These are phyloP conservation scores for Myxozyma vanderwaltii DNA, from an alignment of 805 yeast species.

Conservation along the genomic window DNA sequence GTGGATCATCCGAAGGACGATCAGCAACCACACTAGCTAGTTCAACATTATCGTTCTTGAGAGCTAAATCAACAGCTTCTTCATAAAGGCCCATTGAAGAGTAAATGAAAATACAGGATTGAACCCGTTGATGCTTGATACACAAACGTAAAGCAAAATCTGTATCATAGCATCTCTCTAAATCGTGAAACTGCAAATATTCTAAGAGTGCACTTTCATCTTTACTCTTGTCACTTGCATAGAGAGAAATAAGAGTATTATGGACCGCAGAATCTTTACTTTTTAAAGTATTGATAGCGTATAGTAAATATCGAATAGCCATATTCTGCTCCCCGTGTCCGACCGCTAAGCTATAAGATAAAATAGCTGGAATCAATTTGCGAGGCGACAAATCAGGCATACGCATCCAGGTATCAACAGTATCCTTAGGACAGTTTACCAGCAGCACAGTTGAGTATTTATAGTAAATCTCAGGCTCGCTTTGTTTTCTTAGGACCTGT, in stretches of 20 bases:
- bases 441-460: slow-evolving; percentile 69
- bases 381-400: slow-evolving; percentile 57
- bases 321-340: slow-evolving; percentile 55
- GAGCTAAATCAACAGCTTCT: slow-evolving; percentile 77
- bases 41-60: slow-evolving; percentile 60
- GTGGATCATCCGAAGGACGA: slow-evolving; percentile 52
- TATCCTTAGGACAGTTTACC: slow-evolving; percentile 64
- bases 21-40: slow-evolving; percentile 62
- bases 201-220: slow-evolving; percentile 54
- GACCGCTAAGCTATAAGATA: slow-evolving; percentile 52
- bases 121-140: slow-evolving; percentile 56
- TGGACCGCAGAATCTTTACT: slow-evolving; percentile 56
- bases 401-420: slow-evolving; percentile 79
- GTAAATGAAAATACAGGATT: slow-evolving; percentile 73
- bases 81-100: slow-evolving; percentile 69
- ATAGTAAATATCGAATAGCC: slow-evolving; percentile 64
- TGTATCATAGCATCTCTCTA: slow-evolving; percentile 53
- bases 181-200: slow-evolving; percentile 51
- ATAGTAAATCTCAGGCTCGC: slow-evolving; percentile 56
- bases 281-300: slow-evolving; percentile 52
- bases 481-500: slow-evolving; percentile 54
- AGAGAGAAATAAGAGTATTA: slow-evolving; percentile 68
- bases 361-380: slow-evolving; percentile 71
- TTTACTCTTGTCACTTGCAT: slow-evolving; percentile 53
- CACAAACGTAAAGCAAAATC: slow-evolving; percentile 78